Percentiles rank a stretch among this genome's conserved stretches.
phyloP scores from a whole-genome alignment of 495 filamentous ascomycete genomes.

The Platismatia glauca region DNA sequence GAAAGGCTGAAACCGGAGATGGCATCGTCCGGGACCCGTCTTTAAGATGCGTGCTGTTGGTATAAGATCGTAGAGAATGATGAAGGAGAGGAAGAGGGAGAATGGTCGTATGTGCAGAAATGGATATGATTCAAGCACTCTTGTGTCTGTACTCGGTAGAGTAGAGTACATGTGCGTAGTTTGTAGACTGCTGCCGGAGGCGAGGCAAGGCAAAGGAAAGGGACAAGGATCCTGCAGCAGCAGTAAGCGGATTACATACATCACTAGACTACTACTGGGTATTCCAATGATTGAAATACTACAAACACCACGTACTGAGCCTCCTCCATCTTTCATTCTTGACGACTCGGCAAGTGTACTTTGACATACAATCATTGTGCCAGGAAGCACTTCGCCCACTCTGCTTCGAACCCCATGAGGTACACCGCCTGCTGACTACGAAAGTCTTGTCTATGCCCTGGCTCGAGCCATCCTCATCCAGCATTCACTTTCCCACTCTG shows the following conservation, averaged over 20 bases:
- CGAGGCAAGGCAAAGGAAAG: no score
- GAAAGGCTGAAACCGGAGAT: background rate
- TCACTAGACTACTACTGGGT: no score
- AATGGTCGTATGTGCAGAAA: no score
- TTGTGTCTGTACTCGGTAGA: no score
- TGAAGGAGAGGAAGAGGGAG: no score
- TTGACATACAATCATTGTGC: background rate
- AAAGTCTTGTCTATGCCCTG: background rate
- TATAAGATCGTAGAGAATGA: background rate
- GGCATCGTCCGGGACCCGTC: no score
- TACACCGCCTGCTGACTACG: background rate
- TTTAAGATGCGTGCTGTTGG: background rate
- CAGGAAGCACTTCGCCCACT: background rate
- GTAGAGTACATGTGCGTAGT: no score
- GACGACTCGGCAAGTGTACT: background rate
- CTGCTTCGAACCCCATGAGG: background rate
- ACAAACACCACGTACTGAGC: background rate
- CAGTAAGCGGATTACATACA: no score
- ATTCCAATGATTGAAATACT: background rate
- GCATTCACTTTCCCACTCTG: background rate
- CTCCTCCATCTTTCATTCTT: background rate
- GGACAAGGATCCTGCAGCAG: slow-evolving; percentile 1
- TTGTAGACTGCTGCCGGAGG: no score
- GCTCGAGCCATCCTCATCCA: slow-evolving; percentile 1
- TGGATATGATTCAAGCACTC: no score